These are phyloP conservation scores for Chlorella sp. DNA, from an alignment of 139 green algal species.

Conservation along the genomic window DNA sequence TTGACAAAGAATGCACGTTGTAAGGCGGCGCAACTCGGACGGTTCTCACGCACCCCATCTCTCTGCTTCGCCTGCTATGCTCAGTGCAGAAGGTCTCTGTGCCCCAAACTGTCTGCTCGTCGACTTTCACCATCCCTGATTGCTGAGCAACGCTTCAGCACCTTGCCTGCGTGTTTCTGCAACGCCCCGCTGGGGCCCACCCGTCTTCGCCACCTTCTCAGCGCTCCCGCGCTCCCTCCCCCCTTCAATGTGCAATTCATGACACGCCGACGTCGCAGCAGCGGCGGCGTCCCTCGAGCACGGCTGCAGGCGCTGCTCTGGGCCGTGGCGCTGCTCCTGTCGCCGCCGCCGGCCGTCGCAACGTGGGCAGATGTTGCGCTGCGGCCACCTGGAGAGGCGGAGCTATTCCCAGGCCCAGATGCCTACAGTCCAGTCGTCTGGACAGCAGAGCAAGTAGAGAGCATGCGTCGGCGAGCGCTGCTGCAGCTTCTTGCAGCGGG, in stretches of 20 bases:
- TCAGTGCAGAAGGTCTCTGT: not conserved
- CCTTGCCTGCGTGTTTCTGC: not conserved
- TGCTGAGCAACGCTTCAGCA: not conserved
- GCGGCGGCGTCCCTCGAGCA: not conserved
- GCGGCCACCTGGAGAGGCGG: not conserved
- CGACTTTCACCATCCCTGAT: not conserved
- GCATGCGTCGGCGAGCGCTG: conserved; percentile 31
- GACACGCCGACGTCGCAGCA: not conserved
- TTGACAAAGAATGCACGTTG: no score
- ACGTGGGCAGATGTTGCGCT: not conserved
- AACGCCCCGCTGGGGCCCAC: no score
- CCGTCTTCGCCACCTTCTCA: no score
- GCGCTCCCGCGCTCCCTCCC: no score
- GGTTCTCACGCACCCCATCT: not conserved
- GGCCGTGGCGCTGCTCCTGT: not conserved
- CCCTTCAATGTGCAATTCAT: not conserved
- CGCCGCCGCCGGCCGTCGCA: not conserved
- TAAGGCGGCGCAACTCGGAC: no score
- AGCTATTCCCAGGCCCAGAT: not conserved
- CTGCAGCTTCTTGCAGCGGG: conserved; percentile 7
- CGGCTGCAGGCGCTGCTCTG: not conserved
- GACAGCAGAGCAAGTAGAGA: conserved; percentile 4
- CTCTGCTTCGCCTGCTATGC: not conserved
- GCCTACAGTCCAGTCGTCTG: not conserved
- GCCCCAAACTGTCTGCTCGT: not conserved